Evolutionary conservation across 345 rosid species (phyloP).

Genomic region (Aegle marmelos): DNA sequence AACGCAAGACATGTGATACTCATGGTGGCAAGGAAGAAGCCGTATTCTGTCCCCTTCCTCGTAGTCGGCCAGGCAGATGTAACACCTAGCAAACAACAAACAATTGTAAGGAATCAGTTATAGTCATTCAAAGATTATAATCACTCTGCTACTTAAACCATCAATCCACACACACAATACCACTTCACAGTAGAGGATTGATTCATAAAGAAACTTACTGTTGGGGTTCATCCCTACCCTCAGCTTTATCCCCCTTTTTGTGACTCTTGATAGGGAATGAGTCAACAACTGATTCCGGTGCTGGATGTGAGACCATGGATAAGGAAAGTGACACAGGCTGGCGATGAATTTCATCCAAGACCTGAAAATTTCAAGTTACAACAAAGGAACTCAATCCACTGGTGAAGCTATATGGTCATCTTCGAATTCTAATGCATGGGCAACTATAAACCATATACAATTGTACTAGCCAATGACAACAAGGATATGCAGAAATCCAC

Average conservation of each 20-base stretch:
- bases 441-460: background rate
- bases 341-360: constrained; percentile 71
- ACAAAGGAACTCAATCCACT: constrained; percentile 2
- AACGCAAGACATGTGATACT: constrained; percentile 72
- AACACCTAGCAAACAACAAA: constrained; percentile 41
- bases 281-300: constrained; percentile 67
- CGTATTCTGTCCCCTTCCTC: constrained; percentile 70
- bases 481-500: background rate
- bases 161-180: background rate
- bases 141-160: background rate
- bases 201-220: constrained; percentile 47
- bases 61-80: constrained; percentile 68
- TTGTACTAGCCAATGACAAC: background rate
- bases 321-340: constrained; percentile 53
- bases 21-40: constrained; percentile 78
- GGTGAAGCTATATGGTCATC: background rate
- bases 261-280: constrained; percentile 61
- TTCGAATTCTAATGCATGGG: too few species aligned
- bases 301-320: constrained; percentile 51
- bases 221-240: constrained; percentile 32
- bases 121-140: background rate
- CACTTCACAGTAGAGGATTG: background rate
- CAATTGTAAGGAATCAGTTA: background rate
- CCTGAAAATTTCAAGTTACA: constrained; percentile 35
- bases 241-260: constrained; percentile 35